Evolutionary conservation across 352 stramenopile species (phyloP).

Genomic region (Globisporangium uncinulatum): DNA sequence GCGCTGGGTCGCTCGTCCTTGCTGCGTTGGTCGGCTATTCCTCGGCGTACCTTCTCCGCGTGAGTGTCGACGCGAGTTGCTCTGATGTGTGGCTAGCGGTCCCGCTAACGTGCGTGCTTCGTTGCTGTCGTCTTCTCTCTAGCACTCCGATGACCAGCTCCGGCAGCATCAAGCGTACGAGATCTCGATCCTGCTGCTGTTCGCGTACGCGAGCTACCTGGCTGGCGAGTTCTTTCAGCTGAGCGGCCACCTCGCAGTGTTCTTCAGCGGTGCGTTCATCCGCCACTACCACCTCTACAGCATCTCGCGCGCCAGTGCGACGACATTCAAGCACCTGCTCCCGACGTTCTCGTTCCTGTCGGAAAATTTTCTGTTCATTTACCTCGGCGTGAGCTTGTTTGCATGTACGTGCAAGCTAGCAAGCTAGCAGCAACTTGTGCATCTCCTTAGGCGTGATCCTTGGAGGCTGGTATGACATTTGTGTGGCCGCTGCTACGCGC

Average conservation of each 20-base stretch:
- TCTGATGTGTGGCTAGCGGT: background rate
- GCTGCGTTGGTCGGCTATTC: constrained; percentile 6
- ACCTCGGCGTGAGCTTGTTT: constrained; percentile 40
- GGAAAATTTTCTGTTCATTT: constrained; percentile 51
- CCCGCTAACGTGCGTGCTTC: background rate
- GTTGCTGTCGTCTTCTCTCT: background rate
- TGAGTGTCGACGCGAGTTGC: background rate
- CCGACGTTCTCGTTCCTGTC: constrained; percentile 35
- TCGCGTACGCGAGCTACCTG: constrained; percentile 37
- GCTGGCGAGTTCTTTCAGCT: constrained; percentile 27
- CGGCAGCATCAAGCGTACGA: constrained; percentile 58
- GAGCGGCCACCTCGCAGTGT: constrained; percentile 79
- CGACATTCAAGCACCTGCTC: constrained; percentile 34
- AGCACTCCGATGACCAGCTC: constrained; percentile 39
- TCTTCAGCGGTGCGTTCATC: constrained; percentile 70
- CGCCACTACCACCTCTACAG: constrained; percentile 48
- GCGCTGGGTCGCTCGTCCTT: constrained; percentile 32
- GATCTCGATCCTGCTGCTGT: constrained; percentile 56
- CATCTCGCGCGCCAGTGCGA: constrained; percentile 29
- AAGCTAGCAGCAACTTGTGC: too few relatives aligned
- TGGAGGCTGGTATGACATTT: background rate
- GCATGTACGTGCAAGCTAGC: constrained; percentile 11
- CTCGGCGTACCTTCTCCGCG: constrained; percentile 44
- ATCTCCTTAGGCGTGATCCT: too few relatives aligned
- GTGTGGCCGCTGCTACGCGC: background rate